Evolutionary conservation across 1,284 basidiomycete genomes (phyloP), one percentile per base, ranked within the genome.

Genomic region (Schizopora paradoxa): DNA sequence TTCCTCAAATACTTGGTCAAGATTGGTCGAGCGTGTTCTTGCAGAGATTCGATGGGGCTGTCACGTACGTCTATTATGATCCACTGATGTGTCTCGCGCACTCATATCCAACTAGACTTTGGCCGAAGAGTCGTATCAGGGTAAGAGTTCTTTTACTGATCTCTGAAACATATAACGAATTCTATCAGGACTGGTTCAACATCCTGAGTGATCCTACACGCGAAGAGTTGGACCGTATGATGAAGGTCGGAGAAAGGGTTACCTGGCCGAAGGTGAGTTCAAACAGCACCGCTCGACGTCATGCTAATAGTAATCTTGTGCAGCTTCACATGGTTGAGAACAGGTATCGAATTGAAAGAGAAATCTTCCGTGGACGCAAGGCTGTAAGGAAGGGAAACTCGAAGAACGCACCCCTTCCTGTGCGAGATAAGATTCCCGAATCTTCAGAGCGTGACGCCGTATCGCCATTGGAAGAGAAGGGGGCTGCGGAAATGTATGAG

Each of bases 1-100:
- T 97, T 48, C 94, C 93, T 13, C 84, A 91, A 49, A 58, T 96
- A 6, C 68, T 94, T 7, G 92, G 92, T 4, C 91, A 92, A 61
- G 93, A 96, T 61, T 97, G 92, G 92, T 91, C 89, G 2, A 86
- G 86, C 52, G 90, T 97, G 5, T 97, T 96, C 62, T 66, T 96
- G 41, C 93, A 96, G 61, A 76, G 85, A 41, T 92, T 91, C 57
- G 88, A 90, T 61, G 84, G 88, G 5, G 72, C 77, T 34, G 80
- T 90, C 43, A 90, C 87, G 86, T 88, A 66, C 60, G 83, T 69
- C 16, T 27, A 35, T 32, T 49, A 11, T 47, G n/a, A n/a, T n/a
- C n/a, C n/a, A n/a, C 16, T 3, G 22, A 25, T 35, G 28, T 54
- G 16, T 34, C 32, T 43, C 46, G 41, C 34, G 43, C 14, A n/a